Percentiles rank a stretch among this genome's conserved stretches.
phyloP scores from a whole-genome alignment of 305 asterid species.

The Petunia hybrid region DNA sequence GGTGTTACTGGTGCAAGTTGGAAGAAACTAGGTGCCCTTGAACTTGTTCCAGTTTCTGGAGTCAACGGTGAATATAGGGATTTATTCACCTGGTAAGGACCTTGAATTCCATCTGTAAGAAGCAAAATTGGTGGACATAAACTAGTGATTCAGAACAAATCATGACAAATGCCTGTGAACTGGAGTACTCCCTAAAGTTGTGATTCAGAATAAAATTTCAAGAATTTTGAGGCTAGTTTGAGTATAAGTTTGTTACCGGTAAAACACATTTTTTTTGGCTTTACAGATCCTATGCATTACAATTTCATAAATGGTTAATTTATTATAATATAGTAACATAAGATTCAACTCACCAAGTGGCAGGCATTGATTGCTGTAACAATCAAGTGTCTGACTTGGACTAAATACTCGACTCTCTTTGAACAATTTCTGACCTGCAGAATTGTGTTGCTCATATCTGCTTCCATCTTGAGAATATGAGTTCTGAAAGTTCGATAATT shows the following conservation, averaged over 20 bases:
- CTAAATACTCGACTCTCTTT: slow-evolving; percentile 39
- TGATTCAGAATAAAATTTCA: too few species aligned
- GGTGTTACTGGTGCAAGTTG: slow-evolving; percentile 68
- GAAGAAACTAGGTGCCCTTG: slow-evolving; percentile 48
- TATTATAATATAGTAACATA: slow-evolving; percentile 11
- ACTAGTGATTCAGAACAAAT: slow-evolving; percentile 30
- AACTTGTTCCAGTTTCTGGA: slow-evolving; percentile 49
- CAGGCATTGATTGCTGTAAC: slow-evolving; percentile 48
- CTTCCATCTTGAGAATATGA: slow-evolving; percentile 50
- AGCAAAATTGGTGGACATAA: slow-evolving; percentile 23
- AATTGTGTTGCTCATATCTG: slow-evolving; percentile 35
- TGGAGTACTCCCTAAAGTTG: slow-evolving; percentile 23
- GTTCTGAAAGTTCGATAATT: slow-evolving; percentile 33
- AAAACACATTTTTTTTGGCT: background rate
- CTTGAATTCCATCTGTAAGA: slow-evolving; percentile 57
- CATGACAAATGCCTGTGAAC: slow-evolving; percentile 32
- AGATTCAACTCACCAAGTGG: slow-evolving; percentile 50
- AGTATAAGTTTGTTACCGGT: background rate
- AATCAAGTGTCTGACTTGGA: slow-evolving; percentile 37
- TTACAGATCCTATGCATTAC: background rate
- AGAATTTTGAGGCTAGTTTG: background rate
- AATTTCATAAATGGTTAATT: slow-evolving; percentile 23
- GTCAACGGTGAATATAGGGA: slow-evolving; percentile 54
- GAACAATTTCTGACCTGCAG: slow-evolving; percentile 38
- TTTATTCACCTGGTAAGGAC: slow-evolving; percentile 42